Percentiles rank a stretch among this genome's conserved stretches.
Evolutionary conservation across 805 yeast genomes (phyloP).

Genomic region (Starmerella vaccinii): DNA sequence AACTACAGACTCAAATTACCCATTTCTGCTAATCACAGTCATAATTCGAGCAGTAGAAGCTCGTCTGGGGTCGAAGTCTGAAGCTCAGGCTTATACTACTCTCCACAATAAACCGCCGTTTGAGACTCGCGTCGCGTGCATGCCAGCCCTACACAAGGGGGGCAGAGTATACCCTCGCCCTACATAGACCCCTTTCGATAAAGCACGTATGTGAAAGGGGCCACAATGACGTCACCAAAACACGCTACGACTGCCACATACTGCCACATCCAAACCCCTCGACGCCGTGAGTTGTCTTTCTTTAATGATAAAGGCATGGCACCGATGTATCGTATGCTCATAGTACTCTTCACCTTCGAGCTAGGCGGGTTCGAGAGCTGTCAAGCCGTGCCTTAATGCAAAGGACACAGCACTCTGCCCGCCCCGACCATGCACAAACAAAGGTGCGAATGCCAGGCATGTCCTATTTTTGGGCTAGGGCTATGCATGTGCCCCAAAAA

Average conservation of each 20-base stretch:
- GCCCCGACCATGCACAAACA: not conserved
- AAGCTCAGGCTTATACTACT: too few relatives aligned
- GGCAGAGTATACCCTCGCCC: not conserved
- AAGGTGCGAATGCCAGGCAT: not conserved
- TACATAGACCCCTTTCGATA: not conserved
- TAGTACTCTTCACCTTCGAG: too few relatives aligned
- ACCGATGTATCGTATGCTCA: too few relatives aligned
- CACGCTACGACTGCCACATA: not conserved
- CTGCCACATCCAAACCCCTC: not conserved
- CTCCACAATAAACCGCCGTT: not conserved
- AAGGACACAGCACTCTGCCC: not conserved
- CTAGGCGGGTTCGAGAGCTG: too few relatives aligned
- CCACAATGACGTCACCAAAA: not conserved
- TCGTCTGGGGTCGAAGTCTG: too few relatives aligned
- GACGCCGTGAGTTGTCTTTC: not conserved
- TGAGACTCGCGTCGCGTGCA: constrained; percentile 4
- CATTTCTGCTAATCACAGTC: too few relatives aligned
- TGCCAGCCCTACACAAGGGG: not conserved
- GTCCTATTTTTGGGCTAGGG: not conserved
- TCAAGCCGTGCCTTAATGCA: not conserved
- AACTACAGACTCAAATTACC: too few relatives aligned
- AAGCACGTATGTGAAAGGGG: not conserved
- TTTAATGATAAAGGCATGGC: not conserved
- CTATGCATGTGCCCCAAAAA: constrained; percentile 5
- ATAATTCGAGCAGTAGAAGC: too few relatives aligned